phyloP scores from a whole-genome alignment of 305 asterid species.

The Ilex paraguariensis region DNA sequence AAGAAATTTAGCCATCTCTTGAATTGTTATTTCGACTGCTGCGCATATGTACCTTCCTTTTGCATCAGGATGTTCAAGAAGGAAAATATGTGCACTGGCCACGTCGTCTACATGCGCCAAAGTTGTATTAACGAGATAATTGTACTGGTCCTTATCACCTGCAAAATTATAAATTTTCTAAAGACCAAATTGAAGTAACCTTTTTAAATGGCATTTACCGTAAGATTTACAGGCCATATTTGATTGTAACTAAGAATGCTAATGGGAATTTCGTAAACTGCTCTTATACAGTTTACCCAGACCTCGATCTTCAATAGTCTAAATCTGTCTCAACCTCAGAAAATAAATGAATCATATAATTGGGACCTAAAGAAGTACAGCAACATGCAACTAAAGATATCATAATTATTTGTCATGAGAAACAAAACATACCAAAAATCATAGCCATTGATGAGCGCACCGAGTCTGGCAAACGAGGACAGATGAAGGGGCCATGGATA shows the following conservation, averaged over 20 bases:
- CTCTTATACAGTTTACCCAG: too few relatives aligned
- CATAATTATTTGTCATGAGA: not conserved
- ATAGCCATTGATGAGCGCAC: slow-evolving; percentile 33
- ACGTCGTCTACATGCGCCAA: slow-evolving; percentile 52
- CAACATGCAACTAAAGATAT: too few relatives aligned
- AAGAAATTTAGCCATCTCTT: slow-evolving; percentile 20
- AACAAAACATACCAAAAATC: slow-evolving; percentile 33
- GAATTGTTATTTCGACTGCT: slow-evolving; percentile 21
- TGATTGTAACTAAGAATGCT: too few relatives aligned
- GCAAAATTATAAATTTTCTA: not conserved
- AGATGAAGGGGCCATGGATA: slow-evolving; percentile 49
- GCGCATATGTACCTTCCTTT: slow-evolving; percentile 35
- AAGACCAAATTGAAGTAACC: too few relatives aligned
- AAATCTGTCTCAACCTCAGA: not conserved
- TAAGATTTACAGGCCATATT: not conserved
- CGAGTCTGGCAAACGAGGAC: slow-evolving; percentile 32
- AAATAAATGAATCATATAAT: too few relatives aligned
- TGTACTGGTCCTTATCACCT: slow-evolving; percentile 29
- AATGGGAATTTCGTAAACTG: too few relatives aligned
- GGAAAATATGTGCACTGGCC: slow-evolving; percentile 43
- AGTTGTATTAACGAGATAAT: not conserved
- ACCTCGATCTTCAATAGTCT: not conserved
- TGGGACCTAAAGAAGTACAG: not conserved
- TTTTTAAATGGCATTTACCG: not conserved
- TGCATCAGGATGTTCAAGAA: slow-evolving; percentile 40